Percentiles rank a stretch among this genome's conserved stretches.
Conservation (phyloP, 2,329 filamentous ascomycete species). For the Stagonosporopsis vannaccii region DNA sequence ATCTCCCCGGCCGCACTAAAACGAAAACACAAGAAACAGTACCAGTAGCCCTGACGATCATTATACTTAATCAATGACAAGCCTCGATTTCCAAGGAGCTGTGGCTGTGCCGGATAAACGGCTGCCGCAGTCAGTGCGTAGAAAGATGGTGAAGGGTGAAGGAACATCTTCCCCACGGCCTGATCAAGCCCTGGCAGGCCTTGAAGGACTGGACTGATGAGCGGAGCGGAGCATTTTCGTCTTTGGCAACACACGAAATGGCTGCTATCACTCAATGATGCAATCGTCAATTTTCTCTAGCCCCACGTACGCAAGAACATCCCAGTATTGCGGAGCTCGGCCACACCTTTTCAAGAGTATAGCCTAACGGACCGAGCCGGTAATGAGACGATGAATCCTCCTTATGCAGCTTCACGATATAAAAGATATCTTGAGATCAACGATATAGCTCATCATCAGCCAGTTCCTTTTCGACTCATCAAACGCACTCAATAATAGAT, state of each 20-base stretch:
- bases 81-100: background rate
- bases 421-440: background rate
- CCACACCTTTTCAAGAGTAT: background rate
- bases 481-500: background rate
- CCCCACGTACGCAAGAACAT: background rate
- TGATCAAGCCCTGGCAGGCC: too few species aligned
- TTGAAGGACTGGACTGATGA: too few species aligned
- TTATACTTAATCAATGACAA: background rate
- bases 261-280: background rate
- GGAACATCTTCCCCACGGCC: too few species aligned
- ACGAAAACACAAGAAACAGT: slow-evolving; percentile 1
- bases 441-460: background rate
- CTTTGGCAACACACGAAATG: background rate
- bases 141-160: too few species aligned
- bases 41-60: background rate
- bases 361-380: slow-evolving; percentile 1
- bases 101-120: background rate
- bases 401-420: background rate
- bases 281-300: background rate
- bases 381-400: background rate
- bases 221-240: background rate
- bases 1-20: background rate
- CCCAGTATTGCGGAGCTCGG: background rate
- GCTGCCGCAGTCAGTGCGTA: background rate
- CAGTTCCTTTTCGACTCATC: background rate